Evolutionary conservation across 352 stramenopile species (phyloP).

Genomic region (Globisporangium megalacanthum): DNA sequence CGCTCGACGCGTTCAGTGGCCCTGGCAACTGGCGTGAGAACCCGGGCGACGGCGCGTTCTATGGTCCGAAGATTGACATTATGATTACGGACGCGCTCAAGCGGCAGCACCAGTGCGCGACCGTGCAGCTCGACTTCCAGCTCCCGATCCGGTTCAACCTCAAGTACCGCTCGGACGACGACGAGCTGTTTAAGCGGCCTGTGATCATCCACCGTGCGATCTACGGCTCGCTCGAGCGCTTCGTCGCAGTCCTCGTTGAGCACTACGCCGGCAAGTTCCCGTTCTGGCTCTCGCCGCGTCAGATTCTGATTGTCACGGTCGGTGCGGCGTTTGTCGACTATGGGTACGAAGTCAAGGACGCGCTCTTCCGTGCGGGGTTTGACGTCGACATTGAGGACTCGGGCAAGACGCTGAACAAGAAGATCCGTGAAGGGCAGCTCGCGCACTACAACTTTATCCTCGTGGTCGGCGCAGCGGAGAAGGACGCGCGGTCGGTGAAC

Average conservation of each 20-base stretch:
- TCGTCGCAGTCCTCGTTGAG: slow-evolving; percentile 98
- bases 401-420: slow-evolving; percentile 85
- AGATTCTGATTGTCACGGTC: slow-evolving; percentile 71
- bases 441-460: slow-evolving; percentile 85
- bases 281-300: slow-evolving; percentile 91
- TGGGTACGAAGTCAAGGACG: slow-evolving; percentile 57
- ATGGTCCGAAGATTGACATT: slow-evolving; percentile 98
- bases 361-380: slow-evolving; percentile 33
- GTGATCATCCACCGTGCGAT: slow-evolving; percentile 98
- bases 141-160: slow-evolving; percentile 95
- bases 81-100: slow-evolving; percentile 96
- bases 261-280: slow-evolving; percentile 95
- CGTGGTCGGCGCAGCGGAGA: slow-evolving; percentile 73
- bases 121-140: slow-evolving; percentile 99
- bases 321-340: slow-evolving; percentile 35
- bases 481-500: slow-evolving; percentile 47
- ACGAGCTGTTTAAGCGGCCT: slow-evolving; percentile 77
- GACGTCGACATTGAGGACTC: slow-evolving; percentile 71
- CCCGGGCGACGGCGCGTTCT: slow-evolving; percentile 95
- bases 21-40: slow-evolving; percentile 75
- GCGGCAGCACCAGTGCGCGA: slow-evolving; percentile 96
- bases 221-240: slow-evolving; percentile 96
- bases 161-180: slow-evolving; percentile 88
- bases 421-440: slow-evolving; percentile 72
- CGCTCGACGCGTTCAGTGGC: slow-evolving; percentile 61